Percentiles rank a stretch among this genome's conserved stretches.
Conservation (phyloP, 176 grass and related monocot species). For the Phoenix dactylifera region DNA sequence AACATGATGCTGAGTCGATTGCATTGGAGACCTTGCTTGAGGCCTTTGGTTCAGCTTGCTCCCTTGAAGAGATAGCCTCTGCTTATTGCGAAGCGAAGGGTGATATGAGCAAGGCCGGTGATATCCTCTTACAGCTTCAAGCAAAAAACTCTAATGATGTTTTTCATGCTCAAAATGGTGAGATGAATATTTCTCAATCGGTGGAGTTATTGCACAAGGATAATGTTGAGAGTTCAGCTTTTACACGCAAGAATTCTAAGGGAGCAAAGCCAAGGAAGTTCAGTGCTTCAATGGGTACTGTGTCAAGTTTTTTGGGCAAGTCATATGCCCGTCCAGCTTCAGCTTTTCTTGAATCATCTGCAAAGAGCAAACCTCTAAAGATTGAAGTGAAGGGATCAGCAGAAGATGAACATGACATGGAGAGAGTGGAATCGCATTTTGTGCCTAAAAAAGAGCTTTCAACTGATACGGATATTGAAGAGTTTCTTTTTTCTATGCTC, state of each 20-base stretch:
- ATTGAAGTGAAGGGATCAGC: slow-evolving; percentile 56
- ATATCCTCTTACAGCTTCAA: slow-evolving; percentile 57
- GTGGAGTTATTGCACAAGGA: slow-evolving; percentile 17
- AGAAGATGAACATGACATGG: slow-evolving; percentile 31
- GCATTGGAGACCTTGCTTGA: slow-evolving; percentile 65
- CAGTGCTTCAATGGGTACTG: slow-evolving; percentile 61
- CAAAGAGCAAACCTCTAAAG: slow-evolving; percentile 58
- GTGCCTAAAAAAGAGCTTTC: slow-evolving; percentile 43
- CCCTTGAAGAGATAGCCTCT: slow-evolving; percentile 72
- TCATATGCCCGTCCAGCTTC: slow-evolving; percentile 22
- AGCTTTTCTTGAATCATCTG: slow-evolving; percentile 27
- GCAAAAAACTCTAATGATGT: slow-evolving; percentile 25
- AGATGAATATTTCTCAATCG: slow-evolving; percentile 20
- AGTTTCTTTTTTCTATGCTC: slow-evolving; percentile 94
- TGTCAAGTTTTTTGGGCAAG: slow-evolving; percentile 68
- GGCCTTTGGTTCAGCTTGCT: slow-evolving; percentile 55
- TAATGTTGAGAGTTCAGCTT: slow-evolving; percentile 21
- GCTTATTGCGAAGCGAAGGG: slow-evolving; percentile 65
- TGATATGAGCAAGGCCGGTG: slow-evolving; percentile 58
- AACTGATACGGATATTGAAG: slow-evolving; percentile 64
- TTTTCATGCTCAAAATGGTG: slow-evolving; percentile 25
- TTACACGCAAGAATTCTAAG: slow-evolving; percentile 19
- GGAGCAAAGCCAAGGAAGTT: slow-evolving; percentile 43
- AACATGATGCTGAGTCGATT: slow-evolving; percentile 40
- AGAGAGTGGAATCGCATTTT: slow-evolving; percentile 31